These are phyloP conservation scores for Starmerella geochares DNA, from an alignment of 805 yeast genomes.

Conservation along the genomic window DNA sequence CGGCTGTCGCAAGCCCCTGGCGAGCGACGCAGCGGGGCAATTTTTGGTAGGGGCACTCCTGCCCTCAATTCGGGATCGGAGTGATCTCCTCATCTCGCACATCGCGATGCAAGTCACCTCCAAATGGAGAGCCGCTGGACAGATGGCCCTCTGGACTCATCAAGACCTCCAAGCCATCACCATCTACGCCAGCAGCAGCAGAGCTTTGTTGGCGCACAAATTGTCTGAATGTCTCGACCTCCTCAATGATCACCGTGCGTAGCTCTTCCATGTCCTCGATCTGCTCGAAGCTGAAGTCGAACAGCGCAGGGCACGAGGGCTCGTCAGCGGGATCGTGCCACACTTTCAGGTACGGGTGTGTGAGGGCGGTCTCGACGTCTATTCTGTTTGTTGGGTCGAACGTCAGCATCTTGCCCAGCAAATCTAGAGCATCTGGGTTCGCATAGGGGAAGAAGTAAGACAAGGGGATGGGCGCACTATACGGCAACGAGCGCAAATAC, in stretches of 20 bases:
- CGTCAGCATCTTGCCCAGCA: slow-evolving; percentile 57
- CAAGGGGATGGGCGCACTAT: slow-evolving; percentile 52
- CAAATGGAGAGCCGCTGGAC: slow-evolving; percentile 1
- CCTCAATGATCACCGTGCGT: slow-evolving; percentile 67
- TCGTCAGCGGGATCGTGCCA: slow-evolving; percentile 95
- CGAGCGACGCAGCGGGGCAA: too few species aligned
- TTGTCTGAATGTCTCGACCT: slow-evolving; percentile 40
- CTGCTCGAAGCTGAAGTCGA: slow-evolving; percentile 87
- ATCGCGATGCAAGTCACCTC: slow-evolving; percentile 1
- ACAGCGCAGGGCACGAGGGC: slow-evolving; percentile 76
- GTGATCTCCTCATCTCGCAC: slow-evolving; percentile 14
- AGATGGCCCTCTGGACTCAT: slow-evolving; percentile 4
- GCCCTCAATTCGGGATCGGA: slow-evolving; percentile 6
- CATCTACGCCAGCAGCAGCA: neutral
- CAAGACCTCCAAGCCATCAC: neutral
- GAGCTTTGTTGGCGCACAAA: slow-evolving; percentile 23
- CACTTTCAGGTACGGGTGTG: slow-evolving; percentile 74
- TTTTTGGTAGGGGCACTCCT: neutral
- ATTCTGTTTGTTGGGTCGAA: slow-evolving; percentile 79
- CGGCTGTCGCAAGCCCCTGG: neutral
- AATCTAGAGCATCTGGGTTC: slow-evolving; percentile 58
- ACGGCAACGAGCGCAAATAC: slow-evolving; percentile 71
- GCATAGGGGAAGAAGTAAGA: slow-evolving; percentile 41
- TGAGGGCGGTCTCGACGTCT: slow-evolving; percentile 71
- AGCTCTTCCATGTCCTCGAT: slow-evolving; percentile 65